Evolutionary conservation across 2,329 filamentous ascomycete species (phyloP).

Genomic region (Tolypocladium guangdongense): DNA sequence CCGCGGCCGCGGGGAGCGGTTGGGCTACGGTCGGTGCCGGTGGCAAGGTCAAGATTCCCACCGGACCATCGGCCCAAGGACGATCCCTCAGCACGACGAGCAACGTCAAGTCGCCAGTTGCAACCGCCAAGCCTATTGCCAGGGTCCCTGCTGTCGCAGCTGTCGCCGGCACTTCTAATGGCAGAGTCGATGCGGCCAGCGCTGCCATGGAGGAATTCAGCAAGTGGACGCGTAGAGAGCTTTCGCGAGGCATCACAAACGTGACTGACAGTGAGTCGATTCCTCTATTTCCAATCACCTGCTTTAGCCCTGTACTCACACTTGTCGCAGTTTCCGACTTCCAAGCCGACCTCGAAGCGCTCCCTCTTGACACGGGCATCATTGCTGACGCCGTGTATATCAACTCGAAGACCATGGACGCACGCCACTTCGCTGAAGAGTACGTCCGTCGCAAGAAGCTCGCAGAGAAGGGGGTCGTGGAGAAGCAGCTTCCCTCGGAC

Average conservation of each 20-base stretch:
- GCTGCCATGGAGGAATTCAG: slow-evolving; percentile 79
- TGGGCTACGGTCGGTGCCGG: slow-evolving; percentile 95
- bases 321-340: slow-evolving; percentile 60
- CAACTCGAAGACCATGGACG: slow-evolving; percentile 81
- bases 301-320: slow-evolving; percentile 1
- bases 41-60: slow-evolving; percentile 76
- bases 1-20: slow-evolving; percentile 37
- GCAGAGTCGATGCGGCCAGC: slow-evolving; percentile 26
- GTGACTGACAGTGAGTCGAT: slow-evolving; percentile 39
- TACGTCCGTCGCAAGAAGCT: slow-evolving; percentile 88
- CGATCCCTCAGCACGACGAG: slow-evolving; percentile 33
- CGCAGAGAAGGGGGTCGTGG: slow-evolving; percentile 82
- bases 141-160: slow-evolving; percentile 34
- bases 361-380: slow-evolving; percentile 68
- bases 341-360: slow-evolving; percentile 60
- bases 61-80: slow-evolving; percentile 39
- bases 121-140: slow-evolving; percentile 39
- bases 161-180: slow-evolving; percentile 28
- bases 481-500: slow-evolving; percentile 54
- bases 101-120: slow-evolving; percentile 28
- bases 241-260: slow-evolving; percentile 58
- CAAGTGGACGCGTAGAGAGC: slow-evolving; percentile 78
- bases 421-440: slow-evolving; percentile 86
- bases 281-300: neutral
- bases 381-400: slow-evolving; percentile 87